A percentile compares a stretch with the other conserved stretches of the same genome.
phyloP scores from a whole-genome alignment of 768 basidiomycete species.

The Naganishia friedmannii region DNA sequence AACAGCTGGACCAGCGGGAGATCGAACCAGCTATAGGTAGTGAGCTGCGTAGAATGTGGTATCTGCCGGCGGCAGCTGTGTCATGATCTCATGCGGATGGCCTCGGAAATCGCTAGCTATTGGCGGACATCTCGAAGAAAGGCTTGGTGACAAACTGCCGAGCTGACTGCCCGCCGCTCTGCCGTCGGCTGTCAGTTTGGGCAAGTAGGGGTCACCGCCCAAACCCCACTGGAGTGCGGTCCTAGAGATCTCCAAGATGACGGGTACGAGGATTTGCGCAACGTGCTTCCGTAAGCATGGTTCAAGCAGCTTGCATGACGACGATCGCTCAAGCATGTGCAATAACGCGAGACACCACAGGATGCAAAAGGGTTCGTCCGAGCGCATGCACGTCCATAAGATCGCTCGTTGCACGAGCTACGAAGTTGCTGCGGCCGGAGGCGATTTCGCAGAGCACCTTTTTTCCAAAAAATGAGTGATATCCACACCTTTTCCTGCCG shows the following conservation, averaged over 20 bases:
- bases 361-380: background rate
- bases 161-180: background rate
- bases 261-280: background rate
- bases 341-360: slow-evolving; percentile 15
- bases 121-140: background rate
- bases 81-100: background rate
- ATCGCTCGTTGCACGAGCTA: too few species aligned
- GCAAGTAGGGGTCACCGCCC: background rate
- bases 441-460: background rate
- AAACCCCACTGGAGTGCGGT: background rate
- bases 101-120: background rate
- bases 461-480: background rate
- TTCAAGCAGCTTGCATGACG: background rate
- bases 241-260: background rate
- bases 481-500: background rate
- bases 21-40: too few species aligned
- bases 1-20: too few species aligned
- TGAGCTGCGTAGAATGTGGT: too few species aligned
- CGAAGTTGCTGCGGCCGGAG: background rate
- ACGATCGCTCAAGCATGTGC: background rate
- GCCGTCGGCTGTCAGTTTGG: background rate
- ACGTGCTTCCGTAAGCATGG: background rate
- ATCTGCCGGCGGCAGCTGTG: background rate
- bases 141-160: background rate
- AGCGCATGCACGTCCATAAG: slow-evolving; percentile 7